Evolutionary conservation across 1,284 basidiomycete genomes (phyloP).

Genomic region (Trichosporon ovoides): DNA sequence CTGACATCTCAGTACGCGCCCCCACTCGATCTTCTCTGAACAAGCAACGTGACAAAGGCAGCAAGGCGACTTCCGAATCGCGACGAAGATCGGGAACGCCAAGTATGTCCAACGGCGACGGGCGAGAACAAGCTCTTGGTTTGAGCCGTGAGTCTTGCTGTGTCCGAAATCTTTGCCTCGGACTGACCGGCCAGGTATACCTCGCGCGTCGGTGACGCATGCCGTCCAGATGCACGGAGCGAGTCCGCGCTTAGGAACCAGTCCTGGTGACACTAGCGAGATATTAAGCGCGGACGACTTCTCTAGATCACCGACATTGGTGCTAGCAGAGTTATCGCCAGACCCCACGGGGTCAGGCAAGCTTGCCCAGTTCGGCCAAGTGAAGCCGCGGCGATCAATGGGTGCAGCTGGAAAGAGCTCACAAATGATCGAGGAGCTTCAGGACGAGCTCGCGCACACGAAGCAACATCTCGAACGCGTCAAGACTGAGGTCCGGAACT

Average conservation of each 20-base stretch:
- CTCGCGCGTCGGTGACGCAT: conserved; percentile 36
- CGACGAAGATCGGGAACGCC: conserved; percentile 21
- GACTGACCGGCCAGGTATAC: conserved; percentile 33
- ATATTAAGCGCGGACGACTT: conserved; percentile 5
- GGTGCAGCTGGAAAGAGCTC: conserved; percentile 32
- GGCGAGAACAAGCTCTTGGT: conserved; percentile 25
- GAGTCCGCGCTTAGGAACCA: not conserved
- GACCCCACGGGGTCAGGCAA: not conserved
- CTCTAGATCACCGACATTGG: not conserved
- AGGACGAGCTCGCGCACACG: conserved; percentile 36
- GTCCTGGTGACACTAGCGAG: conserved; percentile 1
- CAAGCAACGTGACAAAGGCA: not conserved
- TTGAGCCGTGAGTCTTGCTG: conserved; percentile 33
- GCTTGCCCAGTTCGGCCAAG: not conserved
- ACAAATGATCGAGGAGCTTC: conserved; percentile 42
- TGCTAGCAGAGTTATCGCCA: not conserved
- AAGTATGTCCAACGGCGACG: conserved; percentile 5
- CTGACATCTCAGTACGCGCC: conserved; percentile 16
- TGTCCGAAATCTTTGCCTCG: too few relatives aligned
- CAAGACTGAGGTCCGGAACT: conserved; percentile 34
- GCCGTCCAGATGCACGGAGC: conserved; percentile 28
- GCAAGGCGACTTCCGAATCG: not conserved
- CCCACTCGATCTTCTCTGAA: conserved; percentile 12
- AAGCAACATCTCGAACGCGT: conserved; percentile 38
- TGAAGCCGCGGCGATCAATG: not conserved